Base-by-base conservation (phyloP, 805 yeast species). In the Candida nanaspora region DNA sequence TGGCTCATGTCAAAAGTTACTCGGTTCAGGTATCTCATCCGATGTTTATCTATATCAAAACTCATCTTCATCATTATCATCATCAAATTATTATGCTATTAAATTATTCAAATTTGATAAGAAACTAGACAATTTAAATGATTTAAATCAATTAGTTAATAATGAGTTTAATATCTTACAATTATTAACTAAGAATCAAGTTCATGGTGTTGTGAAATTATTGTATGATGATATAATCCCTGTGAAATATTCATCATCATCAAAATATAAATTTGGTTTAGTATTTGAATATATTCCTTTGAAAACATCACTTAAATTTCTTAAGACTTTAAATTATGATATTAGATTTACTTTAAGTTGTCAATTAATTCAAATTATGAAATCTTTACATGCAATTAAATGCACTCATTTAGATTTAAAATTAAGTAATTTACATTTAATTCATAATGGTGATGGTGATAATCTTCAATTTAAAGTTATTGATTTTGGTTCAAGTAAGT, bases 341-440 rank as follows among this genome's bases (percentile, higher is more conserved):
- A 59, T 53, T 22, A 40, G 53, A 28, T 38, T 61, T 16, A 57
- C 68, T 39, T 53, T 62, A 33, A 69, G 70, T 66, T 61, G 59
- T 40, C 80, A 75, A 50, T 41, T 71, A 3, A 51, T 65, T 15
- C 25, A 33, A 3, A 78, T 68, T 0, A 48, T 75, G 4, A 15
- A 35, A 2, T 66, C 63, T 48, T 44, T 75, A 33, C 80, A 75
- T 9, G 37, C 40, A 2, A 27, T 40, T 4, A 40, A 41, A 15
- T 46, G 71, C 14, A 66, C 71, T 43, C 80, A 75, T 50, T 57
- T 80, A 32, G 81, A 75, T 54, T 49, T 75, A 39, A 75, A 75
- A 52, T 57, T 69, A 20, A 73, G 65, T 22, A 75, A 75, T 45
- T 47, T 74, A 36, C n/a, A n/a, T n/a, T 63, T 73, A 27, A 37